phyloP scores from a whole-genome alignment of 1,139 yeast genomes.

The Debaryomyces sp. region DNA sequence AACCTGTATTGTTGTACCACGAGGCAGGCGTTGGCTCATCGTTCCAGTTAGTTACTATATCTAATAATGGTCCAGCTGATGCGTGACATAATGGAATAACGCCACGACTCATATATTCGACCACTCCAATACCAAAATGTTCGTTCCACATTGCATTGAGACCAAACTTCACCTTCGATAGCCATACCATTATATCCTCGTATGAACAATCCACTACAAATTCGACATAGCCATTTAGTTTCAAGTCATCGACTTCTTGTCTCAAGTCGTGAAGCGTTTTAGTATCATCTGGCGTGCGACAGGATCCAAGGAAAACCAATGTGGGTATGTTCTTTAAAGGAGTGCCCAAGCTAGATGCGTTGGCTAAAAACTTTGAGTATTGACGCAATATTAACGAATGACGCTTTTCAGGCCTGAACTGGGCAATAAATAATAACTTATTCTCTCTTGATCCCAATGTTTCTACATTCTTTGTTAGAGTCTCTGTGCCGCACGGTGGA shows the following conservation, averaged over 20 bases:
- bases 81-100: conserved; percentile 89
- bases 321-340: conserved; percentile 42
- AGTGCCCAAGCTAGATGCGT: conserved; percentile 20
- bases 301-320: conserved; percentile 80
- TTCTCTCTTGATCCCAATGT: conserved; percentile 44
- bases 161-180: conserved; percentile 71
- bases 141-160: conserved; percentile 99
- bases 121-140: conserved; percentile 97
- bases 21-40: conserved; percentile 17
- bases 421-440: conserved; percentile 78
- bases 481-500: conserved; percentile 85
- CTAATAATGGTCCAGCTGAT: conserved; percentile 87
- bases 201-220: conserved; percentile 81
- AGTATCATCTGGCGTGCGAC: conserved; percentile 71
- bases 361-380: conserved; percentile 54
- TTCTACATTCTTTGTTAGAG: conserved; percentile 22
- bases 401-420: conserved; percentile 94
- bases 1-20: conserved; percentile 60
- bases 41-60: conserved; percentile 57
- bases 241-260: conserved; percentile 45
- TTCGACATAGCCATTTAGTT: conserved; percentile 53
- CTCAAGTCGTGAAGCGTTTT: conserved; percentile 56
- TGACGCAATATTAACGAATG: conserved; percentile 70
- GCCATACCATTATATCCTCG: conserved; percentile 55
- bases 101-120: conserved; percentile 88